Percentiles rank a stretch among this genome's conserved stretches.
Conservation (phyloP, 305 asterid species). For the Stenogyne calaminthoides region DNA sequence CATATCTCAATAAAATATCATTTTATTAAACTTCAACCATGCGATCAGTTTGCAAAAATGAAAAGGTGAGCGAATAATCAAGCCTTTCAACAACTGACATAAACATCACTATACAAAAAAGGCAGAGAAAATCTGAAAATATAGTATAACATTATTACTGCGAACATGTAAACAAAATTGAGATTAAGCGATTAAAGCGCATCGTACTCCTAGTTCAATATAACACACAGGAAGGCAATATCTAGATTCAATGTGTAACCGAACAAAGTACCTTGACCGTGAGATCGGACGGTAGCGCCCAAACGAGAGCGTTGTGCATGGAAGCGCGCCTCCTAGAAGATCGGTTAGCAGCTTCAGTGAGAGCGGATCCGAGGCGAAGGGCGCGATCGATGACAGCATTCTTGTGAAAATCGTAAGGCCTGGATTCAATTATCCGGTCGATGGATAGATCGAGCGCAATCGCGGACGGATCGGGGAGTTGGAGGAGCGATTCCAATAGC, state of each 20-base stretch:
- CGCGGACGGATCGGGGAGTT: slow-evolving; percentile 52
- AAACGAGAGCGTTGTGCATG: slow-evolving; percentile 64
- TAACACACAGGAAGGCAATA: slow-evolving; percentile 10
- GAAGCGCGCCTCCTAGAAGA: slow-evolving; percentile 68
- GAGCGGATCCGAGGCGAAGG: slow-evolving; percentile 63
- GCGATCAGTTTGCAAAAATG: slow-evolving; percentile 8
- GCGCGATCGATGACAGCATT: slow-evolving; percentile 60
- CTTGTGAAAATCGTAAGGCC: slow-evolving; percentile 50
- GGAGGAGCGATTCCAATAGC: slow-evolving; percentile 61
- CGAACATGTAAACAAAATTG: too few relatives aligned
- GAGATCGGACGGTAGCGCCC: slow-evolving; percentile 77
- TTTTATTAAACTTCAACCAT: slow-evolving; percentile 1
- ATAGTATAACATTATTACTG: neutral
- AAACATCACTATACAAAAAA: slow-evolving; percentile 14
- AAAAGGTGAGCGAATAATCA: neutral
- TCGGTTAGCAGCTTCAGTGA: slow-evolving; percentile 74
- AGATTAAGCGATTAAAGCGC: too few relatives aligned
- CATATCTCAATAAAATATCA: slow-evolving; percentile 13
- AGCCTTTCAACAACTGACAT: slow-evolving; percentile 12
- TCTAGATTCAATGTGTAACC: neutral
- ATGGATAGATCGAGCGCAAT: slow-evolving; percentile 57
- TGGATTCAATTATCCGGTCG: slow-evolving; percentile 62
- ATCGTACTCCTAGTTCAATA: slow-evolving; percentile 8
- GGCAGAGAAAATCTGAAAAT: neutral
- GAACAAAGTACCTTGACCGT: slow-evolving; percentile 56